Conservation (phyloP, 495 filamentous ascomycete genomes). For the Penicillium fimorum region DNA sequence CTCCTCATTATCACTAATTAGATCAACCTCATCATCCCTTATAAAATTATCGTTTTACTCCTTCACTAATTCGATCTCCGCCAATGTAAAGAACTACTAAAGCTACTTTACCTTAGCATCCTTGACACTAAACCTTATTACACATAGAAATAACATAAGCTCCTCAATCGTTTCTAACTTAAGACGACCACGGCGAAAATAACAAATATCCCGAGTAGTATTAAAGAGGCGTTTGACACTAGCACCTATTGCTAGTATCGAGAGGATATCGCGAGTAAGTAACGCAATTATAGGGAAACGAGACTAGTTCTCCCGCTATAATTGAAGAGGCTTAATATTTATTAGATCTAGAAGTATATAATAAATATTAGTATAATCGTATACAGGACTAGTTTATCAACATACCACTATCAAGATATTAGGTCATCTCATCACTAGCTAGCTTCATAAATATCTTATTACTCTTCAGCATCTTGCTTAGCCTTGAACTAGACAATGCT, state of each 20-base stretch:
- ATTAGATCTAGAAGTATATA: not conserved
- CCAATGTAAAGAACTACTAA: not conserved
- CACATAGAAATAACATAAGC: conserved; percentile 5
- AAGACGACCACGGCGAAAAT: not conserved
- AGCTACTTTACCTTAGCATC: not conserved
- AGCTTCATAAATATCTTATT: not conserved
- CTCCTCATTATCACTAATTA: conserved; percentile 5
- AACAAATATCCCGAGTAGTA: conserved; percentile 2
- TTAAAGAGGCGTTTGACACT: not conserved
- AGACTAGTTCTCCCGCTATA: too few species aligned
- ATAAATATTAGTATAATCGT: conserved; percentile 1
- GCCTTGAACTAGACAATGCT: too few species aligned
- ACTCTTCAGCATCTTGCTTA: not conserved
- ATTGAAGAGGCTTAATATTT: not conserved
- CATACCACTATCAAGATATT: conserved; percentile 1
- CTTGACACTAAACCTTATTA: not conserved
- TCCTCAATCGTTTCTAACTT: not conserved
- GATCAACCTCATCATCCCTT: not conserved
- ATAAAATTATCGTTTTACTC: not conserved
- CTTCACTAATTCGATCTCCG: not conserved
- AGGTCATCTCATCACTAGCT: not conserved
- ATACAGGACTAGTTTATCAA: not conserved
- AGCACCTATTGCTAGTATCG: not conserved
- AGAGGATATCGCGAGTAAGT: conserved; percentile 4
- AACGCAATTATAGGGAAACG: not conserved